A percentile compares a stretch with the other conserved stretches of the same genome.
phyloP scores from a whole-genome alignment of 495 filamentous ascomycete genomes.

The Collariella sp. region DNA sequence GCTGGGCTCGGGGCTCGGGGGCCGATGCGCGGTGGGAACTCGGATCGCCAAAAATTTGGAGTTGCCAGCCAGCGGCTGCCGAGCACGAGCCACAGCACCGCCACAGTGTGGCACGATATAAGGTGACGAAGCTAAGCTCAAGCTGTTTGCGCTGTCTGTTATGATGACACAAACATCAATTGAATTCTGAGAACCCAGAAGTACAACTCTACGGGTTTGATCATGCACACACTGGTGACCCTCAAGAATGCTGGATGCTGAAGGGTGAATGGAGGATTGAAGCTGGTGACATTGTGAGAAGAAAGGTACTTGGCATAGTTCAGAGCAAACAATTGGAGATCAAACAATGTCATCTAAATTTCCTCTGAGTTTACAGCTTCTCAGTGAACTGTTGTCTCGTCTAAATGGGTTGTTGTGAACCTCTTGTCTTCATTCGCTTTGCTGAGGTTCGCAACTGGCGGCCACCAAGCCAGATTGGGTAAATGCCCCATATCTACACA shows the following conservation, averaged over 20 bases:
- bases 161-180: no score
- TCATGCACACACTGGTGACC: no score
- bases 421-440: not conserved
- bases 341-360: not conserved
- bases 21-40: constrained; percentile 12
- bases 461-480: not conserved
- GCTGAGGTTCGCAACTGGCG: not conserved
- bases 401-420: not conserved
- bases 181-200: no score
- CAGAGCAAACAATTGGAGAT: not conserved
- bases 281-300: no score
- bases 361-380: no score
- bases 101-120: not conserved
- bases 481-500: no score
- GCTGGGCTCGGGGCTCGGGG: constrained; percentile 1
- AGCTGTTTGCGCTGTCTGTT: no score
- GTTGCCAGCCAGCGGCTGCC: not conserved
- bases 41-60: constrained; percentile 16
- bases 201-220: no score
- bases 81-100: constrained; percentile 10
- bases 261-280: no score
- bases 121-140: no score
- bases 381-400: not conserved
- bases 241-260: no score
- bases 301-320: no score